Conservation (phyloP, 257 asterid species). For the Scutellaria barbata region DNA sequence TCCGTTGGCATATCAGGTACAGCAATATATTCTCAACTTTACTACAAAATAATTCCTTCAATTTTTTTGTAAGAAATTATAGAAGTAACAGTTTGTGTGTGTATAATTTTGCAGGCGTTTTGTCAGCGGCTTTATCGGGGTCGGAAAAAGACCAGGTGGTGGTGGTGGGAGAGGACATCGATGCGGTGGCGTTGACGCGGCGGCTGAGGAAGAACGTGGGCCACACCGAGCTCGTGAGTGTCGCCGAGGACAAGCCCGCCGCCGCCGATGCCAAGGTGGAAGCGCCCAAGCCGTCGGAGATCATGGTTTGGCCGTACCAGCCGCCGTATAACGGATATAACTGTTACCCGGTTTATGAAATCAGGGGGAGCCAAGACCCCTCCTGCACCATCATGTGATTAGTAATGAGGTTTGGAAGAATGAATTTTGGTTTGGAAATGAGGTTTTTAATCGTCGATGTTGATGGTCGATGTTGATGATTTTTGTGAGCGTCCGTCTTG, state of each 20-base stretch:
- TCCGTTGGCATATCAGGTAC: conserved; percentile 47
- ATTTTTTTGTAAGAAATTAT: too few species aligned
- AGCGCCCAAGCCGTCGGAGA: conserved; percentile 14
- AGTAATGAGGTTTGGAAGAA: too few species aligned
- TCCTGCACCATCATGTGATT: conserved; percentile 50
- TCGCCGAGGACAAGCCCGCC: conserved; percentile 42
- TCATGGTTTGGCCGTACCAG: conserved; percentile 16
- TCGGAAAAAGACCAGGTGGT: conserved; percentile 47
- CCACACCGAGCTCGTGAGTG: conserved; percentile 50
- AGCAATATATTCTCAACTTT: too few species aligned
- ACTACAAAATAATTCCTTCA: too few species aligned
- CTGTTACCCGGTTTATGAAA: conserved; percentile 5
- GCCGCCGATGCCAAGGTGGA: background rate
- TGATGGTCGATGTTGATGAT: too few species aligned
- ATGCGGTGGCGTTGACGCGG: conserved; percentile 51
- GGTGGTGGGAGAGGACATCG: conserved; percentile 65
- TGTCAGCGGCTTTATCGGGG: conserved; percentile 51
- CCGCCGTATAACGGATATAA: background rate
- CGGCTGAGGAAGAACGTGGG: conserved; percentile 60
- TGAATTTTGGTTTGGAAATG: too few species aligned
- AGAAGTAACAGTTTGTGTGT: background rate
- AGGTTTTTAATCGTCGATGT: too few species aligned
- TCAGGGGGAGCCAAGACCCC: conserved; percentile 16
- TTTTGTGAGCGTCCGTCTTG: too few species aligned
- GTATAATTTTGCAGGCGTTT: conserved; percentile 41